Evolutionary conservation across 805 yeast species (phyloP).

Genomic region (Groenewaldozyma salmanticensis): DNA sequence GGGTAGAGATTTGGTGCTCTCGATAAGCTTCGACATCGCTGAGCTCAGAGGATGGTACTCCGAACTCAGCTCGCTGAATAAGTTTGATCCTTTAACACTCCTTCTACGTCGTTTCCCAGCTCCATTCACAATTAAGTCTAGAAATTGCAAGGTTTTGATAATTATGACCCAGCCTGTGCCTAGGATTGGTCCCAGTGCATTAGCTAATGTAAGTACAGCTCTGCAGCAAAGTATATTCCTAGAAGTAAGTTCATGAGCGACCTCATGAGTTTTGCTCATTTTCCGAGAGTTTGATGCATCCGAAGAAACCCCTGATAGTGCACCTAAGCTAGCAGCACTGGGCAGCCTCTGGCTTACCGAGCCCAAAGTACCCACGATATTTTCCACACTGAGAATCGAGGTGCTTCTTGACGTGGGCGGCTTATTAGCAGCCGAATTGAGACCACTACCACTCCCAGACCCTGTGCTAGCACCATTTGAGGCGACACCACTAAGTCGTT

Average conservation of each 20-base stretch:
- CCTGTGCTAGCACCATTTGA: too few relatives aligned
- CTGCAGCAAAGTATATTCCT: conserved; percentile 69
- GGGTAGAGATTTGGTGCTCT: conserved; percentile 50
- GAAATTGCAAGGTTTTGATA: conserved; percentile 40
- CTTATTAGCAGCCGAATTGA: background rate
- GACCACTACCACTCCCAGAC: too few relatives aligned
- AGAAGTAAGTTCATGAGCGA: conserved; percentile 34
- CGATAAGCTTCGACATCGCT: conserved; percentile 52
- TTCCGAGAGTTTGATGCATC: conserved; percentile 1
- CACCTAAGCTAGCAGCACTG: background rate
- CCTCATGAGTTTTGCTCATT: background rate
- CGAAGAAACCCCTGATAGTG: background rate
- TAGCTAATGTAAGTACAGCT: conserved; percentile 66
- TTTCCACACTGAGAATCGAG: conserved; percentile 12
- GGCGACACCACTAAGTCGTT: too few relatives aligned
- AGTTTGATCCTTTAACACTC: conserved; percentile 1
- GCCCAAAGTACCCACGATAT: conserved; percentile 17
- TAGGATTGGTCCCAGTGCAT: conserved; percentile 71
- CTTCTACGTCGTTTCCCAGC: conserved; percentile 5
- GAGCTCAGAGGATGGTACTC: conserved; percentile 37
- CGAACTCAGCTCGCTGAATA: conserved; percentile 33
- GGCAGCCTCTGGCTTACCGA: background rate
- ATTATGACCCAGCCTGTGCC: conserved; percentile 52
- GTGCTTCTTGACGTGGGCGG: conserved; percentile 2
- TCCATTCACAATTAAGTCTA: conserved; percentile 17